Evolutionary conservation across 495 filamentous ascomycete species (phyloP).

Genomic region (Delitschia confertaspora): DNA sequence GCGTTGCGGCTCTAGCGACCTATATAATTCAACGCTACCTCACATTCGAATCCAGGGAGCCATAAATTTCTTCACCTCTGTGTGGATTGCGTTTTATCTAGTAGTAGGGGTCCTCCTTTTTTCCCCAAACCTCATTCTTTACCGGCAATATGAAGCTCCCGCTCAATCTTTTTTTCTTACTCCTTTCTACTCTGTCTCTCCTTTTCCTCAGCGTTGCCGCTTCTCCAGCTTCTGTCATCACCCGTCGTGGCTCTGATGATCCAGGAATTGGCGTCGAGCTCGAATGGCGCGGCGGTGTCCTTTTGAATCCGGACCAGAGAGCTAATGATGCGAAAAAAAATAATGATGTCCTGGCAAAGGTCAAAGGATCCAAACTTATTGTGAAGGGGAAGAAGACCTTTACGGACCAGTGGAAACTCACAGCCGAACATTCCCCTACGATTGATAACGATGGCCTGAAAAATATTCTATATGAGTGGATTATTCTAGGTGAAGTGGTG

Average conservation of each 20-base stretch:
- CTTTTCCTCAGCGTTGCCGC: neutral
- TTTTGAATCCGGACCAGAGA: neutral
- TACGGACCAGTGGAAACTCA: too few relatives aligned
- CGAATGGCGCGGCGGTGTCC: neutral
- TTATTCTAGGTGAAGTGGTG: too few relatives aligned
- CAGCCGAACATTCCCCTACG: too few relatives aligned
- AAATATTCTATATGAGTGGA: too few relatives aligned
- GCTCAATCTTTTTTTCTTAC: too few relatives aligned
- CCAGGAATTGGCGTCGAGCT: conserved; percentile 1
- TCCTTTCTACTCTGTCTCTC: neutral
- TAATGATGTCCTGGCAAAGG: too few relatives aligned
- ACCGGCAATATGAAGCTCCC: neutral
- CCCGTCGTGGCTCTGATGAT: neutral
- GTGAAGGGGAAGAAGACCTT: too few relatives aligned
- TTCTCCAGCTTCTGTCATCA: neutral
- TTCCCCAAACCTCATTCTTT: neutral
- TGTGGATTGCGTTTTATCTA: neutral
- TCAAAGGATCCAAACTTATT: too few relatives aligned
- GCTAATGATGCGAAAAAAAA: neutral
- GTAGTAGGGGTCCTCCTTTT: neutral
- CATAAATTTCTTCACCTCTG: neutral
- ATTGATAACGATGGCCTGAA: too few relatives aligned
- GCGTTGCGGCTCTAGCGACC: too few relatives aligned
- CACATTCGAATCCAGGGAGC: too few relatives aligned
- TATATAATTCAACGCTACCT: too few relatives aligned